A percentile compares a stretch with the other conserved stretches of the same genome.
These are phyloP conservation scores for Dissophora ornata DNA, from an alignment of 192 early-diverging fungal genomes.

Conservation along the genomic window DNA sequence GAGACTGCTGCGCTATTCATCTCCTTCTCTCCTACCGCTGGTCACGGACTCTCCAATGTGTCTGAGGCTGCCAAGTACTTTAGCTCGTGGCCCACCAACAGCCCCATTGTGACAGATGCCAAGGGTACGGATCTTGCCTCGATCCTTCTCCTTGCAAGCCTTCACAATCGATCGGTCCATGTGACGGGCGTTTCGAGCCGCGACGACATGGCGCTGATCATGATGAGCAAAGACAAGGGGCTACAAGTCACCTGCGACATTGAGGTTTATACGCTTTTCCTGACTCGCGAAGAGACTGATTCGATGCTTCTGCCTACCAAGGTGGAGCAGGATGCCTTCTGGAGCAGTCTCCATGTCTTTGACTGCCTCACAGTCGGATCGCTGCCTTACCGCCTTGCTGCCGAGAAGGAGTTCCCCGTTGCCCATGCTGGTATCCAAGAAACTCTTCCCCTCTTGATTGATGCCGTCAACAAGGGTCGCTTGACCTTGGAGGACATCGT, in stretches of 20 bases:
- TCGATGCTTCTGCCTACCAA: slow-evolving; percentile 60
- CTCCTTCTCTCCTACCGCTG: slow-evolving; percentile 65
- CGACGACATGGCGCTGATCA: slow-evolving; percentile 89
- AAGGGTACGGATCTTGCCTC: slow-evolving; percentile 88
- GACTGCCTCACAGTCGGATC: slow-evolving; percentile 93
- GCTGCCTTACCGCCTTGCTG: slow-evolving; percentile 71
- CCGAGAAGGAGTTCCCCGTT: slow-evolving; percentile 60
- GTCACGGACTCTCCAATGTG: slow-evolving; percentile 61
- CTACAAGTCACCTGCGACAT: slow-evolving; percentile 94
- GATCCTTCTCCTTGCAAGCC: slow-evolving; percentile 85
- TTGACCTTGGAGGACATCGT: slow-evolving; percentile 84
- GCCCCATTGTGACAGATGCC: slow-evolving; percentile 87
- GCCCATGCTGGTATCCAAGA: slow-evolving; percentile 71
- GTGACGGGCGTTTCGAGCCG: slow-evolving; percentile 82
- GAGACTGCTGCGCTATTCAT: slow-evolving; percentile 69
- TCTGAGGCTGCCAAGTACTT: slow-evolving; percentile 79
- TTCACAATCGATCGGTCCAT: slow-evolving; percentile 89
- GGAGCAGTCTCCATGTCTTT: slow-evolving; percentile 82
- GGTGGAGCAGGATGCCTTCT: slow-evolving; percentile 79
- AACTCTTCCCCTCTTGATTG: slow-evolving; percentile 80
- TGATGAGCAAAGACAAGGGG: slow-evolving; percentile 87
- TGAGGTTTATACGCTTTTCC: slow-evolving; percentile 87
- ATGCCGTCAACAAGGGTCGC: slow-evolving; percentile 82
- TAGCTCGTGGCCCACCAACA: slow-evolving; percentile 79
- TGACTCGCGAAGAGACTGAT: slow-evolving; percentile 63